These are phyloP conservation scores for Pascua guehoae DNA, from an alignment of 1,284 basidiomycete genomes.

Conservation along the genomic window DNA sequence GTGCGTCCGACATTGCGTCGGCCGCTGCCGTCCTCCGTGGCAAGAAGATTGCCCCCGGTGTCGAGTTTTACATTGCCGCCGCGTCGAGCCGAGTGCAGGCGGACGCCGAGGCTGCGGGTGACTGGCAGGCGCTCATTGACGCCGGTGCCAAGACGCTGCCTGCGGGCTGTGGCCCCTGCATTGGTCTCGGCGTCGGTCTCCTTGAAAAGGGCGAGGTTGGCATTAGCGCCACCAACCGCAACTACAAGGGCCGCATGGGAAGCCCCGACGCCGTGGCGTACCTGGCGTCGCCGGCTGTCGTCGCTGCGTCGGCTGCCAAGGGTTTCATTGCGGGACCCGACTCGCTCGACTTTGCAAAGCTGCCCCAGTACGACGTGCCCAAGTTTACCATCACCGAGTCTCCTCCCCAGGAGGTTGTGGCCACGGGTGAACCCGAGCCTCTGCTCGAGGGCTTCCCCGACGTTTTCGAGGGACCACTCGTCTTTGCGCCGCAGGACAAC, in stretches of 20 bases:
- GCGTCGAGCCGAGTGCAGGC: conserved; percentile 62
- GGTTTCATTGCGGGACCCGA: conserved; percentile 87
- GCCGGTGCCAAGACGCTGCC: conserved; percentile 90
- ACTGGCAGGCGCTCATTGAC: conserved; percentile 63
- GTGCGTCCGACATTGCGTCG: conserved; percentile 88
- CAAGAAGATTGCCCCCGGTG: conserved; percentile 77
- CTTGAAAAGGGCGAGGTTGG: conserved; percentile 92
- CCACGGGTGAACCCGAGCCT: conserved; percentile 59
- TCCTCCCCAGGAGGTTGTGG: conserved; percentile 13
- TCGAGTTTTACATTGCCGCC: conserved; percentile 97
- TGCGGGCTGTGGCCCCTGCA: conserved; percentile 96
- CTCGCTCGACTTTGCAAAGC: conserved; percentile 57
- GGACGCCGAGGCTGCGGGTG: conserved; percentile 17
- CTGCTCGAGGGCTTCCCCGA: conserved; percentile 78
- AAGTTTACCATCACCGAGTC: conserved; percentile 49
- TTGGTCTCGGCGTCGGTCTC: conserved; percentile 88
- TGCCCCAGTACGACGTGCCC: conserved; percentile 55
- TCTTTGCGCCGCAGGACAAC: conserved; percentile 96
- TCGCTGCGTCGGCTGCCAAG: conserved; percentile 89
- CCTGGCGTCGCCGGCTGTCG: conserved; percentile 91
- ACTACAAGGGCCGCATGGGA: conserved; percentile 99
- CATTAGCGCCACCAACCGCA: conserved; percentile 96
- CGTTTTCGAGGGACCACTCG: conserved; percentile 73
- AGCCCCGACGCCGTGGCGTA: conserved; percentile 92
- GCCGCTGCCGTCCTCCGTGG: conserved; percentile 86